A percentile compares a stretch with the other conserved stretches of the same genome.
phyloP scores from a whole-genome alignment of 2,329 filamentous ascomycete genomes.

The Sphaerulina vaccinii region DNA sequence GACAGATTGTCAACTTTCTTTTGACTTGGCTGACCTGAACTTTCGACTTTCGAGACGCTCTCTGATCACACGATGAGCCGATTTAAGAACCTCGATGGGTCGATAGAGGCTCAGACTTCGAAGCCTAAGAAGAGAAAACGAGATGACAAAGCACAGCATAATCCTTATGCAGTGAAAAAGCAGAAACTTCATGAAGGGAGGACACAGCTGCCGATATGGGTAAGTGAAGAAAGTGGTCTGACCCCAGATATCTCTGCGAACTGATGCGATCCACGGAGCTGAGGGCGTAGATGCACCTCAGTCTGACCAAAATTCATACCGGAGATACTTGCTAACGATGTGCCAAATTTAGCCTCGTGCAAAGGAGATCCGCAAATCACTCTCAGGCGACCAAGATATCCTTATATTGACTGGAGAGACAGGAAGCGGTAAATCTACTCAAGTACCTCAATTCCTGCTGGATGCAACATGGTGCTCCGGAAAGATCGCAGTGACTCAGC shows the following conservation, averaged over 20 bases:
- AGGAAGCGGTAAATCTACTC: constrained; percentile 94
- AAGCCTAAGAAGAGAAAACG: constrained; percentile 14
- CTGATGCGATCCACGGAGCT: too few species aligned
- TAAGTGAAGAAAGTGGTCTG: too few species aligned
- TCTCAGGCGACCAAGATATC: constrained; percentile 61
- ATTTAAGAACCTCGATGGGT: constrained; percentile 12
- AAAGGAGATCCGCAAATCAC: constrained; percentile 63
- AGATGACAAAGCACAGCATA: background rate
- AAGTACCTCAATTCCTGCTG: constrained; percentile 87
- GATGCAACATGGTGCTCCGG: constrained; percentile 79
- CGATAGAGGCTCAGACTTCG: constrained; percentile 6
- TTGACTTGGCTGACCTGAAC: background rate
- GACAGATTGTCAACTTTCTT: background rate
- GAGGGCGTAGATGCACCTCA: too few species aligned
- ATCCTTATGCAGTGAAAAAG: constrained; percentile 8
- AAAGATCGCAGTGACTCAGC: constrained; percentile 90
- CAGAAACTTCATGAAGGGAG: constrained; percentile 13
- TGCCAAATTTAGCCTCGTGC: constrained; percentile 80
- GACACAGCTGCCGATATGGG: background rate
- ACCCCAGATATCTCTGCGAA: too few species aligned
- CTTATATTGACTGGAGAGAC: constrained; percentile 90
- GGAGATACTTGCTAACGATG: too few species aligned
- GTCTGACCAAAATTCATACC: too few species aligned
- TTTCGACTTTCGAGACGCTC: background rate
- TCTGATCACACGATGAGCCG: background rate